Conservation (phyloP, 2,329 filamentous ascomycete genomes). For the Amphichorda felina region DNA sequence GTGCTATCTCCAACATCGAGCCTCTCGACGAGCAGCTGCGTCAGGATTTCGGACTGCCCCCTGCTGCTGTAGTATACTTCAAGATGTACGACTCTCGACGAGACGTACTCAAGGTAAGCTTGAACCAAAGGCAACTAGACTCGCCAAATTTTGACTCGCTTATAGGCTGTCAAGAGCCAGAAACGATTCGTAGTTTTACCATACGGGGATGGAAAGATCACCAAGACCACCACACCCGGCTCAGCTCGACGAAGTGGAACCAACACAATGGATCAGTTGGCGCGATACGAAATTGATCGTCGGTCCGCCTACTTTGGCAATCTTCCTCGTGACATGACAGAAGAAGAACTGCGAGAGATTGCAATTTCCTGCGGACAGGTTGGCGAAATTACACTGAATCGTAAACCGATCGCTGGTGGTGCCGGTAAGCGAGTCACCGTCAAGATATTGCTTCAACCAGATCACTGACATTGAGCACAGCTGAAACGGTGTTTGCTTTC, state of each 20-base stretch:
- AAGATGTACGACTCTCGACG: conserved; percentile 36
- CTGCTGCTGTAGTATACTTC: conserved; percentile 35
- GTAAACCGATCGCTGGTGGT: neutral
- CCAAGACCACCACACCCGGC: neutral
- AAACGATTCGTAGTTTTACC: neutral
- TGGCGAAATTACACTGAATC: neutral
- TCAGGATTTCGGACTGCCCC: conserved; percentile 19
- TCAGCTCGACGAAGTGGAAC: neutral
- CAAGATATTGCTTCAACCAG: too few relatives aligned
- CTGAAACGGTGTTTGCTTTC: conserved; percentile 2
- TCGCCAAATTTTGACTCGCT: too few relatives aligned
- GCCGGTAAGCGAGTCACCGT: too few relatives aligned
- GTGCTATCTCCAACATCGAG: conserved; percentile 28
- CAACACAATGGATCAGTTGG: conserved; percentile 8
- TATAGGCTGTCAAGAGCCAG: neutral
- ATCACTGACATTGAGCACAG: neutral
- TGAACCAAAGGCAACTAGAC: too few relatives aligned
- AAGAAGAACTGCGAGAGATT: conserved; percentile 17
- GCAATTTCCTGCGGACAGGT: neutral
- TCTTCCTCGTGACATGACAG: conserved; percentile 23
- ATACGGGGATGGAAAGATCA: neutral
- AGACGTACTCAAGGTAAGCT: conserved; percentile 34
- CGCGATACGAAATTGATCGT: conserved; percentile 27
- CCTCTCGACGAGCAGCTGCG: conserved; percentile 19
- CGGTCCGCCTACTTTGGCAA: conserved; percentile 36